phyloP scores from a whole-genome alignment of 1,139 yeast genomes.

The Williopsis jadinii region DNA sequence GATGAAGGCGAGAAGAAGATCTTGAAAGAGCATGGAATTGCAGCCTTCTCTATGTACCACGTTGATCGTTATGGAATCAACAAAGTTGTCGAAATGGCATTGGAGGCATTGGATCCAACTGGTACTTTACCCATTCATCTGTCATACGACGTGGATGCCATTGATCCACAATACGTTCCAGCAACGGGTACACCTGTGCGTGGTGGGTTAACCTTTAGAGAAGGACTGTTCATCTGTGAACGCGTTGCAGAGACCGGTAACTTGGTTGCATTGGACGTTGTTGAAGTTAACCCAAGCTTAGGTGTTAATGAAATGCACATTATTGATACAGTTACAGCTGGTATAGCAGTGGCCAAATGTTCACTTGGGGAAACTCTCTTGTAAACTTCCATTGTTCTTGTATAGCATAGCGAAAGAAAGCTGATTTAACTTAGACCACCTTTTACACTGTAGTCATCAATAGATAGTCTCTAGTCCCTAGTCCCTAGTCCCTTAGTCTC shows the following conservation, averaged over 20 bases:
- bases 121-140: constrained; percentile 75
- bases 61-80: constrained; percentile 92
- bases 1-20: constrained; percentile 80
- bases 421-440: too few relatives aligned
- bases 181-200: constrained; percentile 98
- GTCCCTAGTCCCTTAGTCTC: background rate
- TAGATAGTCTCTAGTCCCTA: background rate
- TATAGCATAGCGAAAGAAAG: too few relatives aligned
- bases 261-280: constrained; percentile 82
- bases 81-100: constrained; percentile 87
- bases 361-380: constrained; percentile 89
- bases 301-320: constrained; percentile 76
- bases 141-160: constrained; percentile 94
- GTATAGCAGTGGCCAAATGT: constrained; percentile 87
- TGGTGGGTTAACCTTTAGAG: constrained; percentile 92
- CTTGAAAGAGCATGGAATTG: constrained; percentile 61
- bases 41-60: constrained; percentile 94
- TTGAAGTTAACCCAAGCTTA: constrained; percentile 87
- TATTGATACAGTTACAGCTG: constrained; percentile 81
- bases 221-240: constrained; percentile 88
- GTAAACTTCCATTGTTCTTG: constrained; percentile 24
- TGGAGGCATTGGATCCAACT: constrained; percentile 69
- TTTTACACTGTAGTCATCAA: too few relatives aligned
- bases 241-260: constrained; percentile 86
- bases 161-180: constrained; percentile 90